Evolutionary conservation across 352 stramenopile species (phyloP).

Genomic region (Phytopythium boreale): DNA sequence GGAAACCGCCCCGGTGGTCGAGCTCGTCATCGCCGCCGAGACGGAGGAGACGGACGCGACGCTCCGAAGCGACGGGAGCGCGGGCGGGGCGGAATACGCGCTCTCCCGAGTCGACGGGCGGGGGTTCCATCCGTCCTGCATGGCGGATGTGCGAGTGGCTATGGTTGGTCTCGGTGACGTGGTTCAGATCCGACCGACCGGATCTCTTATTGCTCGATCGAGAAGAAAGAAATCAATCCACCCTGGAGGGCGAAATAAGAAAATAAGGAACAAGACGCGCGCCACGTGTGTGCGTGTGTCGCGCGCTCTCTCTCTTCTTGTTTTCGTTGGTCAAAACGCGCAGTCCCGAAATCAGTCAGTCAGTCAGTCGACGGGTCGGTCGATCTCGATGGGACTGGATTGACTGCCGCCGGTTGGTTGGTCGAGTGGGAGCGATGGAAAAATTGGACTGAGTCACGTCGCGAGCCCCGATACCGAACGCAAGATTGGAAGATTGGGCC

Average conservation of each 20-base stretch:
- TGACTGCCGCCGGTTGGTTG: slow-evolving; percentile 4
- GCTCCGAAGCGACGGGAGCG: slow-evolving; percentile 3
- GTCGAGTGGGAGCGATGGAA: slow-evolving; percentile 7
- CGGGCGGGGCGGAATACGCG: neutral
- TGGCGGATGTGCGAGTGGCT: neutral
- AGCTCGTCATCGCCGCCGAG: neutral
- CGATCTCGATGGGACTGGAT: slow-evolving; percentile 1
- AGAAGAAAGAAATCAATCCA: neutral
- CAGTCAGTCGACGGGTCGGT: neutral
- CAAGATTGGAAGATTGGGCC: neutral
- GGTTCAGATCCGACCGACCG: neutral
- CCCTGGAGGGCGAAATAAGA: neutral
- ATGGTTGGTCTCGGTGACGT: neutral
- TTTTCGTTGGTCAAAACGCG: slow-evolving; percentile 2
- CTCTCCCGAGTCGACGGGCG: neutral
- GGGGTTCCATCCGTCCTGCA: slow-evolving; percentile 6
- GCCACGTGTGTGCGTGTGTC: neutral
- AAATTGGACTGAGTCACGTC: slow-evolving; percentile 8
- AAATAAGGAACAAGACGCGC: slow-evolving; percentile 3
- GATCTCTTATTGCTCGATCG: neutral
- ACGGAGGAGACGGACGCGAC: neutral
- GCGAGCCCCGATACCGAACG: neutral
- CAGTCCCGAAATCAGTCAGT: neutral
- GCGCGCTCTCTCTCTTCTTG: no score
- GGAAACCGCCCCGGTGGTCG: slow-evolving; percentile 3